Conservation (phyloP, 108 stramenopile species). For the Mayamaea pseudoterrestris region DNA sequence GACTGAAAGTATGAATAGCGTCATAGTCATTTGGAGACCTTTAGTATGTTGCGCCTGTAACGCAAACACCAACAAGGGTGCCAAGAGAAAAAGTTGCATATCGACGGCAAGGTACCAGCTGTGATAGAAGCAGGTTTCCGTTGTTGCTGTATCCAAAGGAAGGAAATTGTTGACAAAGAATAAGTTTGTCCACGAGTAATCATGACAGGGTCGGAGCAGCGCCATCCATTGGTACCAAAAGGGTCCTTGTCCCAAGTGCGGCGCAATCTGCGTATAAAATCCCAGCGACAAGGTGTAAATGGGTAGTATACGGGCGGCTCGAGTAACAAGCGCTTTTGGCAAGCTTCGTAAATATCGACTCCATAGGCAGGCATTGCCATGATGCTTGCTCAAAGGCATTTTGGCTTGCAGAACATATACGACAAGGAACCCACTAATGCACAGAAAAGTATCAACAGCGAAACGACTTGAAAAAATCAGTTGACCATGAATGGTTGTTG, state of each 20-base stretch:
- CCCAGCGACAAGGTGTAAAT: constrained; percentile 22
- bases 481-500: constrained; percentile 27
- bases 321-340: constrained; percentile 7
- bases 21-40: not conserved
- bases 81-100: constrained; percentile 31
- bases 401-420: constrained; percentile 22
- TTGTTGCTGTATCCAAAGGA: constrained; percentile 25
- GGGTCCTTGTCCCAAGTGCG: constrained; percentile 28
- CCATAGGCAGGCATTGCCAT: not conserved
- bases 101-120: constrained; percentile 59
- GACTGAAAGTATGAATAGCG: constrained; percentile 9
- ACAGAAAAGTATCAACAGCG: constrained; percentile 49
- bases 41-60: constrained; percentile 5
- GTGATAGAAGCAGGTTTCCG: constrained; percentile 46
- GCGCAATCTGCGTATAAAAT: constrained; percentile 36
- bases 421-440: constrained; percentile 38
- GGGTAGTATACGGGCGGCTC: constrained; percentile 35
- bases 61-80: constrained; percentile 19
- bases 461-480: constrained; percentile 32
- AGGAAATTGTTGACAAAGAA: constrained; percentile 43
- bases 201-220: constrained; percentile 27
- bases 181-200: constrained; percentile 33
- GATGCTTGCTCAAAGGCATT: constrained; percentile 1
- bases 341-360: constrained; percentile 2
- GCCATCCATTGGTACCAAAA: constrained; percentile 51